These are phyloP conservation scores for Botryotinia calthae DNA, from an alignment of 2,329 filamentous ascomycete species.

Conservation along the genomic window DNA sequence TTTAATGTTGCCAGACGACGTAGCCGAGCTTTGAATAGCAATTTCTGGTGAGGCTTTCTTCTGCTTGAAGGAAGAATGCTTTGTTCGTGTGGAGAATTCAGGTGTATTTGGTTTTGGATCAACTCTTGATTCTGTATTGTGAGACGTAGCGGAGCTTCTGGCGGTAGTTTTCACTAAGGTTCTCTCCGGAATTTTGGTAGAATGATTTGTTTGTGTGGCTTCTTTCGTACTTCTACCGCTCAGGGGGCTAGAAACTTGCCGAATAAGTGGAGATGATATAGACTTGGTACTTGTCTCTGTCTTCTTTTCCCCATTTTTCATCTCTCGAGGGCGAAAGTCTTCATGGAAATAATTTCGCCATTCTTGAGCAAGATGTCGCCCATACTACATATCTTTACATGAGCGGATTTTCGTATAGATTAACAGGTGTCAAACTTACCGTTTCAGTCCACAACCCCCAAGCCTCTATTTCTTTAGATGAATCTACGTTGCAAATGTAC, in stretches of 20 bases:
- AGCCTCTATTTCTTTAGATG: conserved; percentile 30
- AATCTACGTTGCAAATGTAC: conserved; percentile 30
- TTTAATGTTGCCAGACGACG: not conserved
- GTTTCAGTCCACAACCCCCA: conserved; percentile 33
- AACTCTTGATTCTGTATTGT: not conserved
- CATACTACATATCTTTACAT: conserved; percentile 27
- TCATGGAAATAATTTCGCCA: conserved; percentile 36
- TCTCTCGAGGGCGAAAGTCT: conserved; percentile 4
- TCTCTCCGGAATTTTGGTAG: not conserved
- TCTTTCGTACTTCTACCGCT: not conserved
- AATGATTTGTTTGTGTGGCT: not conserved
- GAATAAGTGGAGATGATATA: not conserved
- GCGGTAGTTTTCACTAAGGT: not conserved
- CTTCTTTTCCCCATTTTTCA: conserved; percentile 6
- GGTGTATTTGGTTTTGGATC: not conserved
- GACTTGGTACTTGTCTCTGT: conserved; percentile 14
- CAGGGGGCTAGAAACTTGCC: not conserved
- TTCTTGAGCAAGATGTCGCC: conserved; percentile 36
- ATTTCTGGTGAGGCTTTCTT: not conserved
- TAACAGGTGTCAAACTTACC: conserved; percentile 25
- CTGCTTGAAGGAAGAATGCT: not conserved
- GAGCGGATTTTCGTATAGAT: conserved; percentile 12
- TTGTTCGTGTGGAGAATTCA: not conserved
- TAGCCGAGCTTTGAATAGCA: not conserved
- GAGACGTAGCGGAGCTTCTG: not conserved